Percentiles rank a stretch among this genome's conserved stretches.
Evolutionary conservation across 768 basidiomycete species (phyloP).

Genomic region (Amanita rubescens): DNA sequence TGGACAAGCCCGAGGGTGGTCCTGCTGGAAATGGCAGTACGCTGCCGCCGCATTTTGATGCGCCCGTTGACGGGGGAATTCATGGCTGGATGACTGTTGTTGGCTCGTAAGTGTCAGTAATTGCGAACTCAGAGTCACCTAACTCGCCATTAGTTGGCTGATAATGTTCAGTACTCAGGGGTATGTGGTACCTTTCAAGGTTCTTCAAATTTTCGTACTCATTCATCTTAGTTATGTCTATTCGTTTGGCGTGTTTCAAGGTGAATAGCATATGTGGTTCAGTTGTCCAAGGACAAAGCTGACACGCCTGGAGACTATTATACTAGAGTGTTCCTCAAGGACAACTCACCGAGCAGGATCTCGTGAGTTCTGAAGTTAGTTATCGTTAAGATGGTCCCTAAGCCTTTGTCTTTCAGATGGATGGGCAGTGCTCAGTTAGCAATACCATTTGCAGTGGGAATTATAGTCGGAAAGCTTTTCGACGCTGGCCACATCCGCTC

Average conservation of each 20-base stretch:
- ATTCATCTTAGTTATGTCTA: background rate
- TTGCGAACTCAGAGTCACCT: background rate
- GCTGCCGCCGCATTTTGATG: background rate
- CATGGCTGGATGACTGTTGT: constrained; percentile 36
- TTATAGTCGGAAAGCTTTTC: constrained; percentile 34
- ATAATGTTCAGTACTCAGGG: constrained; percentile 42
- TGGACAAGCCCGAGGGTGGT: background rate
- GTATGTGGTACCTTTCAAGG: constrained; percentile 16
- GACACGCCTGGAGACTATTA: constrained; percentile 46
- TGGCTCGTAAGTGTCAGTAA: constrained; percentile 32
- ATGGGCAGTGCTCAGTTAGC: constrained; percentile 44
- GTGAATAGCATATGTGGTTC: constrained; percentile 14
- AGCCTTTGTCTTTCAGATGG: constrained; percentile 27
- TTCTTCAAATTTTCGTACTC: background rate
- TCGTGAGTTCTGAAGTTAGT: constrained; percentile 20
- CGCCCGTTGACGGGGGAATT: constrained; percentile 28
- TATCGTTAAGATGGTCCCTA: background rate
- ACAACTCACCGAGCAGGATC: constrained; percentile 36
- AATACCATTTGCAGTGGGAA: constrained; percentile 33
- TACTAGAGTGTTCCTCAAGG: constrained; percentile 29
- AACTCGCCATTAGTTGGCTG: constrained; percentile 26
- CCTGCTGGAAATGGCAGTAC: background rate
- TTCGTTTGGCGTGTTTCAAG: constrained; percentile 27
- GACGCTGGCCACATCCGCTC: constrained; percentile 43
- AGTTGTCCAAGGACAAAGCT: constrained; percentile 24